Conservation (phyloP, 495 filamentous ascomycete genomes). For the Trichoderma asperelloides region DNA sequence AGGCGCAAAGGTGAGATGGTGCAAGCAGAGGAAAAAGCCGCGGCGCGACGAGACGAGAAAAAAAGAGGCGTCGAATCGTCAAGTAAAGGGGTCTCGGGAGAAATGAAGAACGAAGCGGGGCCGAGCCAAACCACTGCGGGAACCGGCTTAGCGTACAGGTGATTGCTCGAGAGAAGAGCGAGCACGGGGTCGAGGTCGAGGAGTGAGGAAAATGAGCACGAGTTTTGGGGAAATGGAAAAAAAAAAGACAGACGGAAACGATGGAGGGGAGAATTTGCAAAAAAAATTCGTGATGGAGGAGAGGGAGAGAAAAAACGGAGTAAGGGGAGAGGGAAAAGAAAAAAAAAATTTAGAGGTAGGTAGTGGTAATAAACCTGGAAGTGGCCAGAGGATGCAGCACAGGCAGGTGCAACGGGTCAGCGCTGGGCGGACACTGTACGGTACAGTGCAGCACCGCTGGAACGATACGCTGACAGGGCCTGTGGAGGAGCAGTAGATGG, state of each 20-base stretch:
- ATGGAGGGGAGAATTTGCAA: background rate
- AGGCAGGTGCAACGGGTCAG: background rate
- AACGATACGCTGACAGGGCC: background rate
- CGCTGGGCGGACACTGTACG: background rate
- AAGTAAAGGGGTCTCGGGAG: conserved; percentile 7
- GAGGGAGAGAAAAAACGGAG: background rate
- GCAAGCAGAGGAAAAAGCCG: background rate
- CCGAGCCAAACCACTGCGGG: conserved; percentile 2
- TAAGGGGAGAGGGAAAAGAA: background rate
- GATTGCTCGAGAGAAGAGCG: background rate
- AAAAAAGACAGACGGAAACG: background rate
- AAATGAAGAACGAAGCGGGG: conserved; percentile 8
- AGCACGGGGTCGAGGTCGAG: background rate
- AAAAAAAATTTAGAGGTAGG: background rate
- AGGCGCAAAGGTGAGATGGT: background rate
- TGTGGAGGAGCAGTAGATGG: background rate
- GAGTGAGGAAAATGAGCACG: background rate
- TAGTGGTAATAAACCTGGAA: background rate
- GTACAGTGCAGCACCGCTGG: background rate
- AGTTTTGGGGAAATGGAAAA: background rate
- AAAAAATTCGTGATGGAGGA: background rate
- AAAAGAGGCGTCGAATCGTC: conserved; percentile 2
- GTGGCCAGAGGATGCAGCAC: background rate
- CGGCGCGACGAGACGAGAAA: conserved; percentile 1
- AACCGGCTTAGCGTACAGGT: conserved; percentile 4